Percentiles rank a stretch among this genome's conserved stretches.
Conservation (phyloP, 306 rosid species). For the Fragaria iinumae region DNA sequence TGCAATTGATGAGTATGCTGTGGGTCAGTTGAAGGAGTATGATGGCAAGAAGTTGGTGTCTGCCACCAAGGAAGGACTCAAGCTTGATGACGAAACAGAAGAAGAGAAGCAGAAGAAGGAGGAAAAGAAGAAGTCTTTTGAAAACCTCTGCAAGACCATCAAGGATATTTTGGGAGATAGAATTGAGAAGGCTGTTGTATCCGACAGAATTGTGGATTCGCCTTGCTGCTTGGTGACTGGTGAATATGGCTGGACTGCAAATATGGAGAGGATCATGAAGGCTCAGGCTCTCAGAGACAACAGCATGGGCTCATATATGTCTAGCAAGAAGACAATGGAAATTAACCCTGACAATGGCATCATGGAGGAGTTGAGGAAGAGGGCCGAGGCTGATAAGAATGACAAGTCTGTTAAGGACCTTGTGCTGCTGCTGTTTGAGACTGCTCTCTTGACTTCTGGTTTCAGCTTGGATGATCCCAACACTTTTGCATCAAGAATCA, state of each 20-base stretch:
- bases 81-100: constrained; percentile 56
- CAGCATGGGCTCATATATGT: constrained; percentile 72
- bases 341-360: constrained; percentile 71
- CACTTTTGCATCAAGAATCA: constrained; percentile 59
- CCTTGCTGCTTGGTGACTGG: constrained; percentile 38
- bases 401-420: constrained; percentile 69
- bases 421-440: constrained; percentile 60
- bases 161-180: constrained; percentile 33
- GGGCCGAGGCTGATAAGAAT: constrained; percentile 60
- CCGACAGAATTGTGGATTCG: constrained; percentile 29
- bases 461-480: constrained; percentile 73
- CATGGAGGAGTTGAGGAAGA: constrained; percentile 75
- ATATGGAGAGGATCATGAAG: constrained; percentile 77
- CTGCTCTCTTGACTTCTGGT: constrained; percentile 63
- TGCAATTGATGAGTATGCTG: constrained; percentile 66
- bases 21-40: constrained; percentile 64
- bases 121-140: constrained; percentile 64
- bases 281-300: constrained; percentile 66
- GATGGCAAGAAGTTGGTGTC: constrained; percentile 69
- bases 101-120: constrained; percentile 60
- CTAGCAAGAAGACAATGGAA: constrained; percentile 78
- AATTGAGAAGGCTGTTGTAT: constrained; percentile 32
- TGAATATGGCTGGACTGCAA: constrained; percentile 39
- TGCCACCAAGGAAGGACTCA: constrained; percentile 67
- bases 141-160: constrained; percentile 47